phyloP scores from a whole-genome alignment of 768 basidiomycete species.

The Aureoboletus auriporus region DNA sequence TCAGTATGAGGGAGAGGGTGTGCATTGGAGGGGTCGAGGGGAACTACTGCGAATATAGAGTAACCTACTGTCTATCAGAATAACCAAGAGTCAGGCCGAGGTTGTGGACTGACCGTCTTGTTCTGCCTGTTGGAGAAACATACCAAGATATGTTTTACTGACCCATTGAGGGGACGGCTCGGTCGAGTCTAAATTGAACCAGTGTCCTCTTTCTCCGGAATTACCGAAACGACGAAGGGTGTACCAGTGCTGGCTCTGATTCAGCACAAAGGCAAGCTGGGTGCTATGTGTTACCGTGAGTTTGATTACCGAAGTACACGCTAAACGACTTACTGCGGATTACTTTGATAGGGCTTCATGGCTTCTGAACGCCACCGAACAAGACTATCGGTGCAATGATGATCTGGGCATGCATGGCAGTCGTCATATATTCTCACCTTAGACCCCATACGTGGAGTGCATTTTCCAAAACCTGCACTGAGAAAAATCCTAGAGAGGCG shows the following conservation, averaged over 20 bases:
- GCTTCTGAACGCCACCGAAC: constrained; percentile 81
- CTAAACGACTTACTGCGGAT: constrained; percentile 61
- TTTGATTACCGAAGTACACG: neutral
- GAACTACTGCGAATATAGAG: constrained; percentile 74
- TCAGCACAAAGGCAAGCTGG: constrained; percentile 85
- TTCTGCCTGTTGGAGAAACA: constrained; percentile 87
- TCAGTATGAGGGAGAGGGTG: constrained; percentile 57
- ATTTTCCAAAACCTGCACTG: constrained; percentile 82
- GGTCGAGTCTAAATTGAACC: constrained; percentile 89
- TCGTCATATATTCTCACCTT: constrained; percentile 43
- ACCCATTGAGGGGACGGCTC: constrained; percentile 75
- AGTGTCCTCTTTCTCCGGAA: constrained; percentile 53
- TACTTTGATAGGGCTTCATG: constrained; percentile 71
- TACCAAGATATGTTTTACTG: constrained; percentile 73
- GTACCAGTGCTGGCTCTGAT: constrained; percentile 87
- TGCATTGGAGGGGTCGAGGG: constrained; percentile 51
- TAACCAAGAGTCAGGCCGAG: neutral
- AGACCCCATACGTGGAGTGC: constrained; percentile 84
- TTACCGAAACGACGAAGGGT: constrained; percentile 77
- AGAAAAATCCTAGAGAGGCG: constrained; percentile 71
- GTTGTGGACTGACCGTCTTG: constrained; percentile 56
- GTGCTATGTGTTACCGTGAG: constrained; percentile 40
- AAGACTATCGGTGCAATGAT: constrained; percentile 39
- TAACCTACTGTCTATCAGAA: constrained; percentile 50
- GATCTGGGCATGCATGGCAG: neutral